Percentiles rank a stretch among this genome's conserved stretches.
These are phyloP conservation scores for Orychophragmus violaceus DNA, from an alignment of 345 rosid genomes.

Conservation along the genomic window DNA sequence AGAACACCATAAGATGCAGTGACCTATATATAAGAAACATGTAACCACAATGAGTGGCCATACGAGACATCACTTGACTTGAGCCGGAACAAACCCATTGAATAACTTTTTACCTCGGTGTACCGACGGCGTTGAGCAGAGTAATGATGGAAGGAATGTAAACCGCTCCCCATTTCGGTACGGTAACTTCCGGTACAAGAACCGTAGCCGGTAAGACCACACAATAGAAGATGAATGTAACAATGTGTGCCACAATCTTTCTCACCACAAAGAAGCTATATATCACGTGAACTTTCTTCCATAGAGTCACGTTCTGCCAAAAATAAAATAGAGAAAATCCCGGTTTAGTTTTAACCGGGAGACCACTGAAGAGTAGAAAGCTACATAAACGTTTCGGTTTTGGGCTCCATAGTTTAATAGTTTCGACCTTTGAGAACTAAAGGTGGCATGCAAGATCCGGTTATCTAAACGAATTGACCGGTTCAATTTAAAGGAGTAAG, in stretches of 20 bases:
- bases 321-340: not conserved
- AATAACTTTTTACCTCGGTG: constrained; percentile 58
- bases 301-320: constrained; percentile 66
- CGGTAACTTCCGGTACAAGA: constrained; percentile 77
- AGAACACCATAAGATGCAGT: constrained; percentile 68
- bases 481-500: not conserved
- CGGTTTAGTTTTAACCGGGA: not conserved
- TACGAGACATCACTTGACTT: constrained; percentile 3
- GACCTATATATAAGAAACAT: constrained; percentile 52
- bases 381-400: not conserved
- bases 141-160: constrained; percentile 81
- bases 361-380: not conserved
- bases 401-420: not conserved
- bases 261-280: constrained; percentile 92
- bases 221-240: constrained; percentile 80
- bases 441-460: not conserved
- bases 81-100: not conserved
- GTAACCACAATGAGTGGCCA: not conserved
- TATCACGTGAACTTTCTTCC: constrained; percentile 94
- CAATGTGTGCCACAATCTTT: constrained; percentile 79
- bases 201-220: constrained; percentile 84
- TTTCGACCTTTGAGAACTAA: not conserved
- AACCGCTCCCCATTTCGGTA: constrained; percentile 90
- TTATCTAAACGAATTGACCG: not conserved
- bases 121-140: constrained; percentile 80